phyloP scores from a whole-genome alignment of 2,329 filamentous ascomycete genomes.

The Amphichorda felina region DNA sequence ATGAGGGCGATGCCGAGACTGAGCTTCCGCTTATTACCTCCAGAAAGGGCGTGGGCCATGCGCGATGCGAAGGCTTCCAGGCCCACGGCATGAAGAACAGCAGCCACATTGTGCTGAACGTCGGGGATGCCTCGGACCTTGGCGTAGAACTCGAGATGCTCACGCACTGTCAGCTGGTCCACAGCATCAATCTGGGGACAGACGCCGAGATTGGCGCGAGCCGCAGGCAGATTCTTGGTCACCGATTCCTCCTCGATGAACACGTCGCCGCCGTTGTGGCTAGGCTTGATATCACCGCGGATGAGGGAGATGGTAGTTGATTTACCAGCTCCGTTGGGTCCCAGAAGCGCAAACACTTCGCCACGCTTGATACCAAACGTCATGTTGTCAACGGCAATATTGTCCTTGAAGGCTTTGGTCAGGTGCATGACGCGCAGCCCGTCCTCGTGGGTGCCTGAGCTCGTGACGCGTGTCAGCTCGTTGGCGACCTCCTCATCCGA shows the following conservation, averaged over 20 bases:
- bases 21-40: constrained; percentile 90
- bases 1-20: constrained; percentile 83
- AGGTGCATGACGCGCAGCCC: constrained; percentile 71
- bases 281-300: constrained; percentile 74
- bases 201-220: constrained; percentile 72
- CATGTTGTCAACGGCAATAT: constrained; percentile 77
- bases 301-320: constrained; percentile 83
- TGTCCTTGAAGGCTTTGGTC: constrained; percentile 66
- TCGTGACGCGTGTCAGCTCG: constrained; percentile 51
- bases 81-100: constrained; percentile 72
- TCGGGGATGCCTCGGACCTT: constrained; percentile 67
- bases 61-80: constrained; percentile 57
- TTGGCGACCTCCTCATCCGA: constrained; percentile 50
- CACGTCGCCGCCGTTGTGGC: constrained; percentile 60
- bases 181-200: constrained; percentile 84
- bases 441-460: constrained; percentile 27
- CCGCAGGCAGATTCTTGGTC: constrained; percentile 56
- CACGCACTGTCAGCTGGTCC: constrained; percentile 79
- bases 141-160: constrained; percentile 84
- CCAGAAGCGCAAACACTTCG: constrained; percentile 80
- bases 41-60: constrained; percentile 70
- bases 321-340: constrained; percentile 87
- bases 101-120: constrained; percentile 63
- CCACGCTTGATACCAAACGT: constrained; percentile 70
- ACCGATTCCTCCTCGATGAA: constrained; percentile 71